phyloP scores from a whole-genome alignment of 2,329 filamentous ascomycete species.

The Aspergillus fumigatus region DNA sequence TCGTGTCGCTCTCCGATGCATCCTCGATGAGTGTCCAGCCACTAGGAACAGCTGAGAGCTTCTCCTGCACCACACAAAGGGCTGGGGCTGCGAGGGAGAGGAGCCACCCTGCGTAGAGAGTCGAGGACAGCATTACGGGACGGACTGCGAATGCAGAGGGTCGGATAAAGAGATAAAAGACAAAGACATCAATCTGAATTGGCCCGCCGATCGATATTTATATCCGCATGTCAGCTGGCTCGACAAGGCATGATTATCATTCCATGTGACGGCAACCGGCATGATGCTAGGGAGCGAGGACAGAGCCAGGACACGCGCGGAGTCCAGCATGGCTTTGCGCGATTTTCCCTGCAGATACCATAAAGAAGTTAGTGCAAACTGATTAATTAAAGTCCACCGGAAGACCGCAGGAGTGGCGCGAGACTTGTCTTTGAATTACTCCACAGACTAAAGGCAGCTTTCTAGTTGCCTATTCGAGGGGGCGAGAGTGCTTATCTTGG shows the following conservation, averaged over 20 bases:
- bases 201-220: background rate
- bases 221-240: background rate
- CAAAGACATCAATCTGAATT: background rate
- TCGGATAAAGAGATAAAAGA: background rate
- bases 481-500: background rate
- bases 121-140: background rate
- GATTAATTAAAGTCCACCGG: background rate
- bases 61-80: constrained; percentile 18
- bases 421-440: background rate
- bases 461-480: background rate
- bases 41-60: constrained; percentile 12
- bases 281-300: background rate
- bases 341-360: background rate
- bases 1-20: constrained; percentile 11
- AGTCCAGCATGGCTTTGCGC: background rate
- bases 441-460: background rate
- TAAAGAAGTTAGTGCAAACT: background rate
- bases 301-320: background rate
- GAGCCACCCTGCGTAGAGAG: constrained; percentile 16
- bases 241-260: background rate
- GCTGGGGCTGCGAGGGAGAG: constrained; percentile 17
- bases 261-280: background rate
- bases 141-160: background rate
- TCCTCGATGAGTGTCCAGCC: constrained; percentile 15
- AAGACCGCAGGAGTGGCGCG: background rate